A percentile compares a stretch with the other conserved stretches of the same genome.
Evolutionary conservation across 306 rosid species (phyloP).

Genomic region (Quercus engelmannii): DNA sequence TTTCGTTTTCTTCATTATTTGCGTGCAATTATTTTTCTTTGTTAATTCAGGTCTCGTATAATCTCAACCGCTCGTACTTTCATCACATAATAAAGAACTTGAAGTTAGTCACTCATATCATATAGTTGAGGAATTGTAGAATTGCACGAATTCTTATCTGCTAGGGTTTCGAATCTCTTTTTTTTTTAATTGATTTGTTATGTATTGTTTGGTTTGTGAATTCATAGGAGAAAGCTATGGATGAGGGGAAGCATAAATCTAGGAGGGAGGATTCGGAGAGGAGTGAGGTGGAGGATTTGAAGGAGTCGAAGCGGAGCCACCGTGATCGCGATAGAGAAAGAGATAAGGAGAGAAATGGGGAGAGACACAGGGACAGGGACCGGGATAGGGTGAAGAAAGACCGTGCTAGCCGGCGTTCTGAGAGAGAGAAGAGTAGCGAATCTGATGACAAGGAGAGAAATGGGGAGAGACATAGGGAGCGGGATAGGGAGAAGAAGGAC

Average conservation of each 20-base stretch:
- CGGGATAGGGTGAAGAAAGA: slow-evolving; percentile 40
- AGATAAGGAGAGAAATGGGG: slow-evolving; percentile 40
- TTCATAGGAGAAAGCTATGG: slow-evolving; percentile 45
- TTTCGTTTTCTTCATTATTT: too few relatives aligned
- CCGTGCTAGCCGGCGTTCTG: not conserved
- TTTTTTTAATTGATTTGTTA: not conserved
- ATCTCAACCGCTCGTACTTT: not conserved
- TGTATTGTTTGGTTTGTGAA: not conserved
- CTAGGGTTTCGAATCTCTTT: not conserved
- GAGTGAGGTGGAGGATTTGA: slow-evolving; percentile 27
- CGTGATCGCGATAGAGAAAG: slow-evolving; percentile 45
- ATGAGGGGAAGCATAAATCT: slow-evolving; percentile 58
- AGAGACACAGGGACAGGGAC: slow-evolving; percentile 28
- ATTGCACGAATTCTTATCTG: too few relatives aligned
- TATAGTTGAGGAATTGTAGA: too few relatives aligned
- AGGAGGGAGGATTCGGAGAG: slow-evolving; percentile 48
- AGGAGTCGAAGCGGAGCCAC: slow-evolving; percentile 63
- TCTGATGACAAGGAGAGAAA: slow-evolving; percentile 34
- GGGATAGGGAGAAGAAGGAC: slow-evolving; percentile 47
- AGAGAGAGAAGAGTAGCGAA: slow-evolving; percentile 42
- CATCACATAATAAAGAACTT: not conserved
- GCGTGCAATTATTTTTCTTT: not conserved
- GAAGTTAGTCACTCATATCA: not conserved
- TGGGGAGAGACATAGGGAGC: slow-evolving; percentile 27
- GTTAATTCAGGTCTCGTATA: not conserved